phyloP scores from a whole-genome alignment of 768 basidiomycete genomes.

The Mycena sanguinolenta region DNA sequence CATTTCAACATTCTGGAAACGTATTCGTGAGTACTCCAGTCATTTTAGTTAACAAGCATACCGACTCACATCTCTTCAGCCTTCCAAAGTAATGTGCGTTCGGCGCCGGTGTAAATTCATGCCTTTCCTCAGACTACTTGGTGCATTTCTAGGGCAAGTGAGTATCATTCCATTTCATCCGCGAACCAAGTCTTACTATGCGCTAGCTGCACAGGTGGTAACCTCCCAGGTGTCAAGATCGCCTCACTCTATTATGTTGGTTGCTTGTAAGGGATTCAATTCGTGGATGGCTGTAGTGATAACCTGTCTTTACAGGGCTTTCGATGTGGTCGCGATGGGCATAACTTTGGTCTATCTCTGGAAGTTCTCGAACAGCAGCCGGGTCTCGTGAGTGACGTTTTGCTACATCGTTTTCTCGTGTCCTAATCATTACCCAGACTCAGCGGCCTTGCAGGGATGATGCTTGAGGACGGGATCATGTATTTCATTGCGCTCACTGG shows the following conservation, averaged over 20 bases:
- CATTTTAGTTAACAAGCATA: no score
- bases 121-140: no score
- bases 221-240: conserved; percentile 11
- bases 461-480: conserved; percentile 26
- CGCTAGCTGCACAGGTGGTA: no score
- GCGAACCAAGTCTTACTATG: no score
- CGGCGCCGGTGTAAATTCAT: no score
- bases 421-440: neutral
- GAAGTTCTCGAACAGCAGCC: conserved; percentile 28
- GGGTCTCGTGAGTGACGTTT: conserved; percentile 9
- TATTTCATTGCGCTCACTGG: conserved; percentile 23
- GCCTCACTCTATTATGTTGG: conserved; percentile 20
- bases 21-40: conserved; percentile 12
- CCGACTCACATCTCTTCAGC: neutral
- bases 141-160: no score
- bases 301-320: conserved; percentile 3
- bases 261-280: conserved; percentile 15
- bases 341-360: conserved; percentile 21
- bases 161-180: no score
- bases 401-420: neutral
- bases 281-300: neutral
- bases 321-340: conserved; percentile 18
- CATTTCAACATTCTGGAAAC: conserved; percentile 13
- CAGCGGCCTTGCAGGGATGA: conserved; percentile 18
- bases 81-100: neutral